Percentiles rank a stretch among this genome's conserved stretches.
These are phyloP conservation scores for Fusarium xyrophilum DNA, from an alignment of 2,329 filamentous ascomycete species.

Conservation along the genomic window DNA sequence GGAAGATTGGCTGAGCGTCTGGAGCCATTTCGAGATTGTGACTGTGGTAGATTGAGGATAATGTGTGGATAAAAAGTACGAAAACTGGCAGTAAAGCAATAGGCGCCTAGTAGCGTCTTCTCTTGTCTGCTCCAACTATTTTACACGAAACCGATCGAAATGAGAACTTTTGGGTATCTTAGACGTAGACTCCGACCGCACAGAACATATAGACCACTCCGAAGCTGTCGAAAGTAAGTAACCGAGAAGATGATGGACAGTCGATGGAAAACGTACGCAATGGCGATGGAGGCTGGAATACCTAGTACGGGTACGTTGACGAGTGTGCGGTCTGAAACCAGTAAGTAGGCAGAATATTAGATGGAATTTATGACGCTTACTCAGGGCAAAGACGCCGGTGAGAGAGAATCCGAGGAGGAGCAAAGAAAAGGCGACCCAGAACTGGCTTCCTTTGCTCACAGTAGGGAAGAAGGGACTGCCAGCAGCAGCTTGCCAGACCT, in stretches of 20 bases:
- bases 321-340: constrained; percentile 76
- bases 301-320: constrained; percentile 79
- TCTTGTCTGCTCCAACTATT: constrained; percentile 48
- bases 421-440: constrained; percentile 78
- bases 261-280: constrained; percentile 72
- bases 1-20: constrained; percentile 65
- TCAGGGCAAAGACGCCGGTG: constrained; percentile 82
- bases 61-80: constrained; percentile 21
- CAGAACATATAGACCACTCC: constrained; percentile 99
- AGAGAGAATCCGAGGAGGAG: constrained; percentile 75
- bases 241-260: neutral
- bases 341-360: constrained; percentile 25
- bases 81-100: constrained; percentile 37
- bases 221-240: constrained; percentile 64
- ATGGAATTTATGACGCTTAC: constrained; percentile 57
- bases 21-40: constrained; percentile 39
- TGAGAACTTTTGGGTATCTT: constrained; percentile 56
- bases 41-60: constrained; percentile 7
- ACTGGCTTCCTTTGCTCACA: constrained; percentile 83
- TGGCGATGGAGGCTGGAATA: constrained; percentile 83
- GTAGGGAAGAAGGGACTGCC: constrained; percentile 82
- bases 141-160: constrained; percentile 46
- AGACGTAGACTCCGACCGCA: constrained; percentile 98
- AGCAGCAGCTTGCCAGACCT: constrained; percentile 93
- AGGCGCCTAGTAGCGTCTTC: constrained; percentile 43